A percentile compares a stretch with the other conserved stretches of the same genome.
phyloP scores from a whole-genome alignment of 306 rosid species.

The Glycine soja region DNA sequence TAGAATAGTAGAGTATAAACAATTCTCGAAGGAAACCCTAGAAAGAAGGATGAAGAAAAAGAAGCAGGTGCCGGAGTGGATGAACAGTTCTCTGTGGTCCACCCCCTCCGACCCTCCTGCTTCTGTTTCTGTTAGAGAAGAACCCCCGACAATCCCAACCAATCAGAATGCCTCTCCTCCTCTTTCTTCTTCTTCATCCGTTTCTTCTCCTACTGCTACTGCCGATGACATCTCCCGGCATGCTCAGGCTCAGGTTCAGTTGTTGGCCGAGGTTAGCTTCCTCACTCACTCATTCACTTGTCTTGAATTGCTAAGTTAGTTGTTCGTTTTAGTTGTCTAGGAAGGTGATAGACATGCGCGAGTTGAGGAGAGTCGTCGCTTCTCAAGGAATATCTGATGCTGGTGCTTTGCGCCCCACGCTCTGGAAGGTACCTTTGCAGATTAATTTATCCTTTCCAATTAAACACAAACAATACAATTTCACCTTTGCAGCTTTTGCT shows the following conservation, averaged over 20 bases:
- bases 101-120: slow-evolving; percentile 64
- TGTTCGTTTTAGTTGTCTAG: slow-evolving; percentile 63
- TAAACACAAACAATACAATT: background rate
- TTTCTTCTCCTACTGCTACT: slow-evolving; percentile 26
- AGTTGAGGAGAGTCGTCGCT: slow-evolving; percentile 70
- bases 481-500: slow-evolving; percentile 71
- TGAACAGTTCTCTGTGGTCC: slow-evolving; percentile 93
- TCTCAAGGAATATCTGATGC: slow-evolving; percentile 87
- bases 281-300: background rate
- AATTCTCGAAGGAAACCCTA: slow-evolving; percentile 45
- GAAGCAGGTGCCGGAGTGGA: slow-evolving; percentile 97
- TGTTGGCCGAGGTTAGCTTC: slow-evolving; percentile 70
- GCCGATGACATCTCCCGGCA: slow-evolving; percentile 60
- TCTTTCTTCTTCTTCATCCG: slow-evolving; percentile 40
- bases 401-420: slow-evolving; percentile 84
- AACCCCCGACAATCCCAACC: slow-evolving; percentile 51
- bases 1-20: too few relatives aligned
- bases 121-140: slow-evolving; percentile 34
- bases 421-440: slow-evolving; percentile 76
- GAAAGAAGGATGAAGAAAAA: slow-evolving; percentile 71
- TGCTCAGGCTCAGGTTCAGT: slow-evolving; percentile 52
- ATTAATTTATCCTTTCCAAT: too few relatives aligned
- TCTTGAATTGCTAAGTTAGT: background rate
- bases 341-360: slow-evolving; percentile 74
- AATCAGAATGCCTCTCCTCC: slow-evolving; percentile 48